Evolutionary conservation across 495 filamentous ascomycete genomes (phyloP).

Genomic region (Lepidopterella palustris): DNA sequence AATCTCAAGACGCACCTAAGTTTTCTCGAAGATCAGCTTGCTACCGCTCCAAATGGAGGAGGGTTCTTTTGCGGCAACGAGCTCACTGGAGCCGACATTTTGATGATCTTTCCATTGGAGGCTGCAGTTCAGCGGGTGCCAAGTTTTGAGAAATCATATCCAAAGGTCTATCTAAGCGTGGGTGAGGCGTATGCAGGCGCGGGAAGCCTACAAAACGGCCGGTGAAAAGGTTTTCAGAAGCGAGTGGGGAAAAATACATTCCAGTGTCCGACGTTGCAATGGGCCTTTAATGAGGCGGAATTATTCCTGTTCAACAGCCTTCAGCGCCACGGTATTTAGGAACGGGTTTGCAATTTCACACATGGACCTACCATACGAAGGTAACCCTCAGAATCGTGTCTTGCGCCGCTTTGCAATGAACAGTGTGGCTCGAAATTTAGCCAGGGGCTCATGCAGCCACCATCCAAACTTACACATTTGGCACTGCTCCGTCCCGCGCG

Average conservation of each 20-base stretch:
- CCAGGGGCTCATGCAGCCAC: not conserved
- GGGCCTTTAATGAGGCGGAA: not conserved
- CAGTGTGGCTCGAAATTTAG: not conserved
- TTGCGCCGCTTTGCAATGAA: not conserved
- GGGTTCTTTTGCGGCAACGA: conserved; percentile 63
- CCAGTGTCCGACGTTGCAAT: conserved; percentile 10
- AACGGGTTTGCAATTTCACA: no score
- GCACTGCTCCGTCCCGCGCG: not conserved
- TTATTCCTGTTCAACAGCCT: not conserved
- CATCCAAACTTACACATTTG: not conserved
- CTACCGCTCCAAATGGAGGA: conserved; percentile 56
- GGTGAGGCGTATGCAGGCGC: conserved; percentile 52
- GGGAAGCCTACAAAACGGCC: conserved; percentile 57
- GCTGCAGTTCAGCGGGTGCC: conserved; percentile 41
- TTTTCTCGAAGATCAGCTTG: conserved; percentile 68
- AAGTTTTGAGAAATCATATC: conserved; percentile 51
- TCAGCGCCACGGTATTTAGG: no score
- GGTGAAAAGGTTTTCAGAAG: conserved; percentile 32
- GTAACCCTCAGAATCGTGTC: no score
- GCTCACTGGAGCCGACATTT: conserved; percentile 73
- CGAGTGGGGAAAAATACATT: conserved; percentile 30
- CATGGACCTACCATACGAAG: no score
- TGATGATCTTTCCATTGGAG: conserved; percentile 68
- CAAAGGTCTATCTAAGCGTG: conserved; percentile 58
- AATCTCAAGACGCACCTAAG: conserved; percentile 58